Conservation (phyloP, 352 stramenopile genomes). For the Globisporangium cederbergense region DNA sequence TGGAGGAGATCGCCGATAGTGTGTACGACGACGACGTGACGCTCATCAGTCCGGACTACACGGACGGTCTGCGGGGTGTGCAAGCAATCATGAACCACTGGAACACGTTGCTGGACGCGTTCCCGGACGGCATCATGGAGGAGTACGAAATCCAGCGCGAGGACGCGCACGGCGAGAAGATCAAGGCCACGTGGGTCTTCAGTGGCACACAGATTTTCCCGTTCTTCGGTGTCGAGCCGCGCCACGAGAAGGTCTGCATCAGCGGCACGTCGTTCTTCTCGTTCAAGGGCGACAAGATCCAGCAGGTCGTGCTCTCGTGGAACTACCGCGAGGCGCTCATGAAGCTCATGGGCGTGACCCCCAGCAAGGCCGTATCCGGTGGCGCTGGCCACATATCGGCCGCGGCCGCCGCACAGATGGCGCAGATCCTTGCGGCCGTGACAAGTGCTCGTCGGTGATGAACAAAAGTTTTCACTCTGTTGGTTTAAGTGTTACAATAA, state of each 20-base stretch:
- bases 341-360: slow-evolving; percentile 64
- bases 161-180: slow-evolving; percentile 49
- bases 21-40: slow-evolving; percentile 75
- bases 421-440: slow-evolving; percentile 10
- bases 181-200: slow-evolving; percentile 74
- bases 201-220: slow-evolving; percentile 77
- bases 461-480: background rate
- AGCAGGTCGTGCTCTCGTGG: slow-evolving; percentile 65
- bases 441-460: no score
- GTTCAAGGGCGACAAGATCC: slow-evolving; percentile 77
- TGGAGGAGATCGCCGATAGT: slow-evolving; percentile 75
- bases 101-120: slow-evolving; percentile 62
- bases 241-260: slow-evolving; percentile 78
- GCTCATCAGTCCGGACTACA: slow-evolving; percentile 62
- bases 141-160: slow-evolving; percentile 75
- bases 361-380: slow-evolving; percentile 21
- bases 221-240: slow-evolving; percentile 66
- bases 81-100: slow-evolving; percentile 74
- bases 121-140: slow-evolving; percentile 81
- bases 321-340: slow-evolving; percentile 72
- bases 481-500: background rate
- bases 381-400: slow-evolving; percentile 13
- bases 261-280: slow-evolving; percentile 72
- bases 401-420: background rate
- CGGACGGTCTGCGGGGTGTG: slow-evolving; percentile 56